Percentiles rank a stretch among this genome's conserved stretches.
Evolutionary conservation across 805 yeast species (phyloP).

Genomic region (Kodamaea laetipori): DNA sequence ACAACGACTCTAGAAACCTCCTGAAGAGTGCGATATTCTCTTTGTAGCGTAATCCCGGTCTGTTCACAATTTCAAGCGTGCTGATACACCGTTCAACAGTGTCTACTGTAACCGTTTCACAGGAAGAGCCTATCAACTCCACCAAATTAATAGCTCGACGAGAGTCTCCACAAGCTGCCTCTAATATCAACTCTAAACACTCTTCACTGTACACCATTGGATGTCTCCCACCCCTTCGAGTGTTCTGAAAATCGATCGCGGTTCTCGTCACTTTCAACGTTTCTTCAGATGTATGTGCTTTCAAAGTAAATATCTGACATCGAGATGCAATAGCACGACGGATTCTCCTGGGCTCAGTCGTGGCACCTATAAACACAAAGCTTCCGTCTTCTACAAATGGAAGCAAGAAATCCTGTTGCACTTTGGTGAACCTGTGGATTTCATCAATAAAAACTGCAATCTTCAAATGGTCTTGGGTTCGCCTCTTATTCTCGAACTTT

Average conservation of each 20-base stretch:
- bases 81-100: conserved; percentile 1
- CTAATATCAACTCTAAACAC: conserved; percentile 20
- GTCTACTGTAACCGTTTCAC: neutral
- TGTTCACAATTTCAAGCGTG: conserved; percentile 11
- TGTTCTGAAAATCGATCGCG: conserved; percentile 51
- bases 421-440: conserved; percentile 81
- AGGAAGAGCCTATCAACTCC: conserved; percentile 23
- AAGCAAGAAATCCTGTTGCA: conserved; percentile 85
- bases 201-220: conserved; percentile 6
- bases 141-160: conserved; percentile 36
- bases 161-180: conserved; percentile 33
- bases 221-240: conserved; percentile 20
- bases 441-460: conserved; percentile 84
- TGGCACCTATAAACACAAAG: conserved; percentile 88
- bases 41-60: conserved; percentile 21
- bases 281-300: conserved; percentile 53
- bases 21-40: conserved; percentile 18
- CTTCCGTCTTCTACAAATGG: conserved; percentile 85
- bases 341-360: conserved; percentile 84
- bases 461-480: conserved; percentile 19
- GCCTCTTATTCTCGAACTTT: conserved; percentile 47
- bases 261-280: conserved; percentile 52
- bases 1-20: conserved; percentile 14
- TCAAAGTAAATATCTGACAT: conserved; percentile 75
- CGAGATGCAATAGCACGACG: conserved; percentile 83